These are phyloP conservation scores for Lagenidium giganteum DNA, from an alignment of 352 stramenopile genomes.

Conservation along the genomic window DNA sequence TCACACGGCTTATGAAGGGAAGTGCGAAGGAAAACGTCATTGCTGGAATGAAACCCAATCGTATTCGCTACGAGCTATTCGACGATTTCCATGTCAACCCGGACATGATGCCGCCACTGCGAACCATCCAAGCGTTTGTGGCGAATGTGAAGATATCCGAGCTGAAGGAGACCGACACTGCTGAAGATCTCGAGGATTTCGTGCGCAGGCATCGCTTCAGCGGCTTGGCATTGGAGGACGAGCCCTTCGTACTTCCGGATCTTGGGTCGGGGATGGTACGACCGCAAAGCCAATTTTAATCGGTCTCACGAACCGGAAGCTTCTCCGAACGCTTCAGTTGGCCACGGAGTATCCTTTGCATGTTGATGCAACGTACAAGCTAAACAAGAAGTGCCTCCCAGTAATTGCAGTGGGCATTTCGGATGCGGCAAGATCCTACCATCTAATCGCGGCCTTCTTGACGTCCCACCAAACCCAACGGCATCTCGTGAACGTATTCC, in stretches of 20 bases:
- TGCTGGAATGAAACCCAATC: conserved; percentile 3
- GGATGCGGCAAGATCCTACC: conserved; percentile 1
- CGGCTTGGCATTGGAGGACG: neutral
- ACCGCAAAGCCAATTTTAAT: conserved; percentile 1
- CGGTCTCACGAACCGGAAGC: conserved; percentile 1
- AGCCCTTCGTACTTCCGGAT: neutral
- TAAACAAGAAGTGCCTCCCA: conserved; percentile 2
- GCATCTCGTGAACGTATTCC: neutral
- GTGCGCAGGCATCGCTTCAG: too few relatives aligned
- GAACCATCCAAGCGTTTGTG: conserved; percentile 1
- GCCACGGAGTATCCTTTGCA: conserved; percentile 2
- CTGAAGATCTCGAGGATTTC: too few relatives aligned
- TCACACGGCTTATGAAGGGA: too few relatives aligned
- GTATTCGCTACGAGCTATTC: conserved; percentile 4
- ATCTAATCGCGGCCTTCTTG: conserved; percentile 5
- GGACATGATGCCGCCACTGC: conserved; percentile 3
- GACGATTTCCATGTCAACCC: conserved; percentile 7
- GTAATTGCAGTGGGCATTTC: conserved; percentile 5
- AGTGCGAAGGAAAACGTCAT: too few relatives aligned
- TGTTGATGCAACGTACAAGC: conserved; percentile 9
- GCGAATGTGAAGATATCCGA: neutral
- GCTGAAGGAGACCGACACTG: conserved; percentile 6
- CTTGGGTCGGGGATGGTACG: conserved; percentile 1
- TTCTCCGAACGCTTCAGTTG: neutral
- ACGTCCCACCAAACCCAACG: too few relatives aligned